These are phyloP conservation scores for Cubamyces lactineus DNA, from an alignment of 768 basidiomycete species.

Conservation along the genomic window DNA sequence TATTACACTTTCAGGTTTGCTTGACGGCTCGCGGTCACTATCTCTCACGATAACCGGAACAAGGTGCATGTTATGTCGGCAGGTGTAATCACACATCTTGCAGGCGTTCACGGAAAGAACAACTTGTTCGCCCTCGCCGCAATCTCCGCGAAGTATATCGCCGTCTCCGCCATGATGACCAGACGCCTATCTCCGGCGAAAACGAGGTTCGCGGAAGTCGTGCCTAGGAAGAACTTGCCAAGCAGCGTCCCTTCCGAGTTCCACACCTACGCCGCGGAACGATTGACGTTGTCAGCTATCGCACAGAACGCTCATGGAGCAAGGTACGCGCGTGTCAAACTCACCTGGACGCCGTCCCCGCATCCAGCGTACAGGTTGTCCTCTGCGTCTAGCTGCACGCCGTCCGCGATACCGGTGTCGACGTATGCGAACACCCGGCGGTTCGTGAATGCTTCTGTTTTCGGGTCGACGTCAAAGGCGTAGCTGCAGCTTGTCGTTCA, in stretches of 20 bases:
- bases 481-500: conserved; percentile 46
- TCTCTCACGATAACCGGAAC: too few species aligned
- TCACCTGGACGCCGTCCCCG: conserved; percentile 71
- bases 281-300: background rate
- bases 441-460: conserved; percentile 56
- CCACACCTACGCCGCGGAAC: conserved; percentile 48
- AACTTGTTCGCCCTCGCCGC: conserved; percentile 37
- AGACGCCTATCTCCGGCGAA: conserved; percentile 46
- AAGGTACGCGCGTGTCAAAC: background rate
- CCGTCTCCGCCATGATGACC: conserved; percentile 44
- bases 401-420: conserved; percentile 70
- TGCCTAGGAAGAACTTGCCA: conserved; percentile 63
- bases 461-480: conserved; percentile 65
- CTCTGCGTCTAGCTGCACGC: conserved; percentile 61
- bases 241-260: conserved; percentile 56
- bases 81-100: background rate
- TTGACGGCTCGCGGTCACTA: too few species aligned
- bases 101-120: conserved; percentile 31
- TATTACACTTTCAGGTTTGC: too few species aligned
- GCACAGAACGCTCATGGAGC: background rate
- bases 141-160: conserved; percentile 43
- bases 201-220: conserved; percentile 41
- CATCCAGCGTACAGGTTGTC: conserved; percentile 72
- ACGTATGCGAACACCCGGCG: conserved; percentile 68
- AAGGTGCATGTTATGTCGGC: too few species aligned